phyloP scores from a whole-genome alignment of 2,329 filamentous ascomycete species.

The Exophiala alcalophila region DNA sequence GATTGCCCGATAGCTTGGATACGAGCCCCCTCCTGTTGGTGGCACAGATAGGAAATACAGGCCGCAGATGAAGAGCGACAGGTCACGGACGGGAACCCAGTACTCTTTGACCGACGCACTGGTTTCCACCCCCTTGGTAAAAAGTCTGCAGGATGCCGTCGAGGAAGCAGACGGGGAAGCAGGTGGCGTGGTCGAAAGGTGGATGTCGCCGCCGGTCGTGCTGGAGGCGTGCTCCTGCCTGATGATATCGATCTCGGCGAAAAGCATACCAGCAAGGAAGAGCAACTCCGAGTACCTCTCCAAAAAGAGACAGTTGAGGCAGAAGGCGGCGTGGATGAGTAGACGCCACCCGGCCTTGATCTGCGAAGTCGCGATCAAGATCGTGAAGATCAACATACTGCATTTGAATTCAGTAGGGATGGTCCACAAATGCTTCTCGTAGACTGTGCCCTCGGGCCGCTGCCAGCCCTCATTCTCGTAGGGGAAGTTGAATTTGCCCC shows the following conservation, averaged over 20 bases:
- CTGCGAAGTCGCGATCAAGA: constrained; percentile 9
- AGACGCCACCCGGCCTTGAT: constrained; percentile 5
- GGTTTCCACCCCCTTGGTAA: too few relatives aligned
- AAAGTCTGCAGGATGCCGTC: too few relatives aligned
- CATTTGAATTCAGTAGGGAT: constrained; percentile 46
- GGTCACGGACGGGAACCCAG: neutral
- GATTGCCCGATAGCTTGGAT: constrained; percentile 2
- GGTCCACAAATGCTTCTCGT: constrained; percentile 45
- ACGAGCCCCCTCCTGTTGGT: neutral
- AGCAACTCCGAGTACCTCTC: constrained; percentile 5
- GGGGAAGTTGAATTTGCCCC: constrained; percentile 9
- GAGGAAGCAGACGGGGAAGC: too few relatives aligned
- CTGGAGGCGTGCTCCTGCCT: neutral
- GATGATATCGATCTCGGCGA: constrained; percentile 17
- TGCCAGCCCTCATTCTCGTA: neutral
- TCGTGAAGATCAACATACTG: constrained; percentile 33
- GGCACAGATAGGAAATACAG: constrained; percentile 19
- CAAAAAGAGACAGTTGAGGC: constrained; percentile 6
- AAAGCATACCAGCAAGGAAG: constrained; percentile 18
- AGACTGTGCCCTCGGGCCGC: constrained; percentile 4
- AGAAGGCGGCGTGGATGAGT: constrained; percentile 4
- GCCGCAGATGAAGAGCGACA: constrained; percentile 7
- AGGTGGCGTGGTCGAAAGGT: too few relatives aligned
- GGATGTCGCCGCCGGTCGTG: too few relatives aligned
- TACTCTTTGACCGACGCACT: too few relatives aligned